Conservation (phyloP, 2,329 filamentous ascomycete genomes). For the Tolypocladium ophioglossoides region DNA sequence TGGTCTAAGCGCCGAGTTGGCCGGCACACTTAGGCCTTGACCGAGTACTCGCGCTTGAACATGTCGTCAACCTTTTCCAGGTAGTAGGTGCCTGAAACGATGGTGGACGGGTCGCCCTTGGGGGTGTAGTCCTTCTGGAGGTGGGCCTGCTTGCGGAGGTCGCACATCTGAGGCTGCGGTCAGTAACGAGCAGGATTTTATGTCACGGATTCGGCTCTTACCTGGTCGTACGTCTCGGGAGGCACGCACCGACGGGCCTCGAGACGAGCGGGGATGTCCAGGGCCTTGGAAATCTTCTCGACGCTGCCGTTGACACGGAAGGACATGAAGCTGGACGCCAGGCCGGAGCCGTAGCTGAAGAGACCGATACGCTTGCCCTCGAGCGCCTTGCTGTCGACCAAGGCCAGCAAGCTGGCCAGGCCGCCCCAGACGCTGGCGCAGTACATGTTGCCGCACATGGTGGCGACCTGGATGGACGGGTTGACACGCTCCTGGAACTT, state of each 20-base stretch:
- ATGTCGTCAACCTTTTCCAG: conserved; percentile 72
- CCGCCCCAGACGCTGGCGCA: conserved; percentile 67
- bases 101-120: conserved; percentile 54
- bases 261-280: conserved; percentile 61
- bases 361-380: conserved; percentile 63
- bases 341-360: conserved; percentile 72
- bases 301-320: conserved; percentile 65
- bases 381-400: conserved; percentile 51
- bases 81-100: conserved; percentile 63
- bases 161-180: conserved; percentile 51
- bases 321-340: conserved; percentile 62
- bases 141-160: conserved; percentile 73
- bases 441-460: conserved; percentile 63
- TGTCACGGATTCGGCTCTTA: conserved; percentile 17
- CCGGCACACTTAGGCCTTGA: conserved; percentile 52
- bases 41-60: conserved; percentile 69
- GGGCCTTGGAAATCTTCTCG: conserved; percentile 52
- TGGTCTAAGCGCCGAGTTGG: neutral
- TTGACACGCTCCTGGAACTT: conserved; percentile 68
- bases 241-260: conserved; percentile 54
- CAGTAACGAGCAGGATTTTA: conserved; percentile 8
- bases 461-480: conserved; percentile 65
- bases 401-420: conserved; percentile 57
- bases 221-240: conserved; percentile 64
- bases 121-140: conserved; percentile 71